Evolutionary conservation across 495 filamentous ascomycete genomes (phyloP), one percentile per base, ranked within the genome.

Genomic region (Lepidopterella palustris): DNA sequence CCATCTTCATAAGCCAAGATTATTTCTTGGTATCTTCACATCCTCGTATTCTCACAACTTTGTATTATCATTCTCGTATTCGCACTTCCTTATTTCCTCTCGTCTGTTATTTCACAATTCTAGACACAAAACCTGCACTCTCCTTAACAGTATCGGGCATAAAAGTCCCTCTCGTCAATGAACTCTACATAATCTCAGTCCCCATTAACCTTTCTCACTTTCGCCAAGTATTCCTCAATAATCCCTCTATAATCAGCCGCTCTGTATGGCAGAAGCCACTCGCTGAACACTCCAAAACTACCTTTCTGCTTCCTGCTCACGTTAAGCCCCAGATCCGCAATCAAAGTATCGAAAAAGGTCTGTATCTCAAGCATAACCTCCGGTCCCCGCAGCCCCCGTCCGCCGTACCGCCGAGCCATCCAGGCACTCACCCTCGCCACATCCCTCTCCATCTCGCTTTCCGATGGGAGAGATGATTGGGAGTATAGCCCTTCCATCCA

Each of bases 301-400:
- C 45, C 45, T 24, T 24, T 18, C 23, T 49, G 3, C 32, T 55
- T 62, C 35, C 53, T 62, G 26, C 57, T 45, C 13, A 53, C 45
- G 45, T 62, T 29, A 2, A 20, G 15, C 15, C 54, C 59, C 45
- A 62, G 47, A 31, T 62, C 59, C 59, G 20, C 29, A 3, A 62
- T 45, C 59, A 62, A 24, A 9, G 23, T 45, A 53, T 62, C 59
- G 24, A 62, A 52, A 58, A 26, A 58, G 4, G 45, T 42, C 54
- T 62, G 54, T 6, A 57, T 27, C 54, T 62, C 59, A 26, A 62
- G 13, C 20, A 50, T 32, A 45, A 62, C 28, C 47, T 62, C 59
- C 25, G 59, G 54, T 11, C 18, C 18, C 9, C 21, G 29, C 8
- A 28, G 5, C 6, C 28, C 53, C 15, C 39, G 15, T 29, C 18